Evolutionary conservation across 805 yeast genomes (phyloP), one percentile per base, ranked within the genome.

Genomic region (Nakazawaea holstii): DNA sequence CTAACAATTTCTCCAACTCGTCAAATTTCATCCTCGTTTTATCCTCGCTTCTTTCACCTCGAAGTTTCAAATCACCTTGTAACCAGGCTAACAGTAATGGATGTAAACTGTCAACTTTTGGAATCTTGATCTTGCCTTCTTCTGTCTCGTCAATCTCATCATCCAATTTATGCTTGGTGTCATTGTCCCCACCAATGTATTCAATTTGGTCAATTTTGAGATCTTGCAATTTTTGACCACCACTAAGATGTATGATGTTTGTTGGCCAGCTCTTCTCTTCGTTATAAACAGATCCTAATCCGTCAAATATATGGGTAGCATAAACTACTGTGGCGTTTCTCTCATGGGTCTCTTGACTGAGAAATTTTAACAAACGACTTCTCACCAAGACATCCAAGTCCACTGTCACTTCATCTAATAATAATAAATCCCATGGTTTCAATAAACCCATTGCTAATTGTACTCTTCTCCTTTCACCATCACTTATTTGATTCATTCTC

Each of bases 251-350:
- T 11, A 83, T 73, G 8, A 94, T 70, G 45, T 85, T 72, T 35
- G 95, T 86, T 28, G 97, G 95, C 96, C 98, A 94, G n/a, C 40
- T 42, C 39, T 32, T 38, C 8, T 38, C 35, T n/a, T 27, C 24
- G 7, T 41, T 14, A 35, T 31, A 30, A 9, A 20, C 31, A 41
- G 74, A 72, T 11, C 88, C 89, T 49, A 94, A 74, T 0, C 99
- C 99, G 59, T 94, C 99, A 64, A 94, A 94, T 41, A 94, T 94
- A 59, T 94, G 99, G 0, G 99, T 94, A 2, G 98, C 94, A 61
- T 94, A 94, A 4, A 92, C 81, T 33, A 94, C 87, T 41, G 90
- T 80, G 51, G 95, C 82, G 15, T 74, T 66, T 50, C 98, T 73
- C 0, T 68, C 60, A 42, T 68, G 70, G 5, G 97, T 88, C 61